Evolutionary conservation across 257 asterid genomes (phyloP).

Genomic region (Osmanthus fragrans): DNA sequence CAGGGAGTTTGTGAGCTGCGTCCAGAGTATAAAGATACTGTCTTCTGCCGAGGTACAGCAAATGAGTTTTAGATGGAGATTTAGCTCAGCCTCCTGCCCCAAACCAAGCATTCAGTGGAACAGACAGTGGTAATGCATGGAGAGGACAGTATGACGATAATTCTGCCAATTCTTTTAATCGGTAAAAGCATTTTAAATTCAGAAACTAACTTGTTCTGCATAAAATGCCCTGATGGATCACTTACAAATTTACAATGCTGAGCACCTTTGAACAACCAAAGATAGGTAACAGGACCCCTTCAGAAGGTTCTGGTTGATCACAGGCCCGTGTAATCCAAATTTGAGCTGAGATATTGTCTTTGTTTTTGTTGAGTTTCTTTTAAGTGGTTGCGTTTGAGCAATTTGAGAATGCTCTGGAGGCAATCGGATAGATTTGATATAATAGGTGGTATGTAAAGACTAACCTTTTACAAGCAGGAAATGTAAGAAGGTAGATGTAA

Average conservation of each 20-base stretch:
- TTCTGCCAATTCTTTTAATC: slow-evolving; percentile 74
- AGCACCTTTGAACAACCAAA: not conserved
- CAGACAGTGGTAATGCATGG: slow-evolving; percentile 91
- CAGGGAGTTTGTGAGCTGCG: slow-evolving; percentile 96
- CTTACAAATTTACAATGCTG: not conserved
- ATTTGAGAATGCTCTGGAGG: not conserved
- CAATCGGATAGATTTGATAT: not conserved
- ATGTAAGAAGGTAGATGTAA: not conserved
- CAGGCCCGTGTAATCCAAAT: not conserved
- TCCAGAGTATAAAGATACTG: slow-evolving; percentile 85
- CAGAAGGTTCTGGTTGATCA: not conserved
- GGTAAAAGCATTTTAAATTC: slow-evolving; percentile 27
- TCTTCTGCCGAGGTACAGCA: slow-evolving; percentile 90
- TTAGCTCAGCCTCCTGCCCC: slow-evolving; percentile 59
- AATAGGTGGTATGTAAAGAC: not conserved
- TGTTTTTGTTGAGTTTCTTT: not conserved
- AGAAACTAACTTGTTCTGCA: not conserved
- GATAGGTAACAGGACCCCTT: not conserved
- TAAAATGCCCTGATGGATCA: not conserved
- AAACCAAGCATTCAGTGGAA: slow-evolving; percentile 87
- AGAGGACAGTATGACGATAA: slow-evolving; percentile 64
- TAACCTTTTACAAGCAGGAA: not conserved
- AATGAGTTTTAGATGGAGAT: slow-evolving; percentile 93
- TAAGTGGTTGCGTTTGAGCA: not conserved
- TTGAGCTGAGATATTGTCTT: not conserved